phyloP scores from a whole-genome alignment of 1,284 basidiomycete genomes.

The Boletus hoseneyae region DNA sequence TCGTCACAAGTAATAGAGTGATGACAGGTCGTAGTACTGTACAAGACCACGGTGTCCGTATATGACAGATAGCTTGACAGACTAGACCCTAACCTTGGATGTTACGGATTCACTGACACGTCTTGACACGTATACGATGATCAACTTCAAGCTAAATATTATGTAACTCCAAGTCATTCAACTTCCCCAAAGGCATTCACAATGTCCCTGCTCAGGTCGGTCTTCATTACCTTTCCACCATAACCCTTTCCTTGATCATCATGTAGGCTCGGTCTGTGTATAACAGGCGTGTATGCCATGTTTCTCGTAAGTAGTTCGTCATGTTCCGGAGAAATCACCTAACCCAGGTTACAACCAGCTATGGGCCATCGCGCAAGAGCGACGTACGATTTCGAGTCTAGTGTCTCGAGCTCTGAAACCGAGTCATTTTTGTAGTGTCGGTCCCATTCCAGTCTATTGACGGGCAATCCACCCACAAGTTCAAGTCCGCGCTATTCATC shows the following conservation, averaged over 20 bases:
- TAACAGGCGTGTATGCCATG: slow-evolving; percentile 74
- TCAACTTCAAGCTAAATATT: too few species aligned
- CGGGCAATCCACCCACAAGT: slow-evolving; percentile 66
- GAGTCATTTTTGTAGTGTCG: slow-evolving; percentile 54
- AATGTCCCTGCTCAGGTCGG: slow-evolving; percentile 32
- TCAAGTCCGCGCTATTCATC: slow-evolving; percentile 85
- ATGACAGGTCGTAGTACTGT: too few species aligned
- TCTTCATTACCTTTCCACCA: neutral
- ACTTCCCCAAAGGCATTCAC: neutral
- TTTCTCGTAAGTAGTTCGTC: slow-evolving; percentile 54
- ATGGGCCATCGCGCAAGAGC: slow-evolving; percentile 92
- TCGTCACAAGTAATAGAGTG: too few species aligned
- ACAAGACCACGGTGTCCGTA: too few species aligned
- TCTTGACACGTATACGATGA: slow-evolving; percentile 31
- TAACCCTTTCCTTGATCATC: neutral
- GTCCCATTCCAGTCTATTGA: slow-evolving; percentile 76
- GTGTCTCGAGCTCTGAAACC: neutral
- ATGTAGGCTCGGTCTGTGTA: slow-evolving; percentile 57
- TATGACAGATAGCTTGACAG: too few species aligned
- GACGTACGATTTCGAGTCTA: slow-evolving; percentile 52
- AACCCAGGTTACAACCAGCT: slow-evolving; percentile 33
- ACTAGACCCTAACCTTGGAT: too few species aligned
- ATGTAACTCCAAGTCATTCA: neutral
- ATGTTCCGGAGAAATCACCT: slow-evolving; percentile 1
- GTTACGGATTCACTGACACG: too few species aligned